Evolutionary conservation across 2,329 filamentous ascomycete genomes (phyloP).

Genomic region (Blastomyces percursus): DNA sequence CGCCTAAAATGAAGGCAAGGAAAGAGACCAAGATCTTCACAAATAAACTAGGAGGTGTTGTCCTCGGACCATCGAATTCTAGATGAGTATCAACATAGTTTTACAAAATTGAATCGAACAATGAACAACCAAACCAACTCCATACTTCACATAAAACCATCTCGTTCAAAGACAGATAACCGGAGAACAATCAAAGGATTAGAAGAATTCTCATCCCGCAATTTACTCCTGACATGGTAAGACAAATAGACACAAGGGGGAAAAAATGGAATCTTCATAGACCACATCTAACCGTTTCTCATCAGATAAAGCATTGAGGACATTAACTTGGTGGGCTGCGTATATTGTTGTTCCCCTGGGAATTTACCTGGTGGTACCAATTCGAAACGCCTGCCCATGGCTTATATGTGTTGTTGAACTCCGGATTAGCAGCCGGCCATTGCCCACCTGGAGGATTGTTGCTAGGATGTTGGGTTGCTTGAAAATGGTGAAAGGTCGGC

Average conservation of each 20-base stretch:
- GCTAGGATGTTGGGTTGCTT: not conserved
- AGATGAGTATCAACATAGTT: not conserved
- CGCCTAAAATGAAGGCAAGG: not conserved
- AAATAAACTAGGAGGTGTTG: not conserved
- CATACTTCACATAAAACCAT: not conserved
- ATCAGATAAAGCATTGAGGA: not conserved
- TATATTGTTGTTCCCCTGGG: not conserved
- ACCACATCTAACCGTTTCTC: not conserved
- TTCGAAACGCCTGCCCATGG: not conserved
- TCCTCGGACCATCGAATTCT: not conserved
- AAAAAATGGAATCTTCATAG: not conserved
- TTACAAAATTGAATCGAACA: not conserved
- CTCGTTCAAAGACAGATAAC: not conserved
- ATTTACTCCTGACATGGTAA: not conserved
- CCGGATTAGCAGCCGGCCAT: not conserved
- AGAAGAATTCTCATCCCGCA: not conserved
- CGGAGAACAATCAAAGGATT: not conserved
- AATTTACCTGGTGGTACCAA: conserved; percentile 2
- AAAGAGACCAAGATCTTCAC: not conserved
- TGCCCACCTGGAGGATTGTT: not conserved
- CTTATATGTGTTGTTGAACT: too few species aligned
- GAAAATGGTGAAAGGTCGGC: not conserved
- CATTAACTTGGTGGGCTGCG: not conserved
- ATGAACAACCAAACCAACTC: not conserved
- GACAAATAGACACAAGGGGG: not conserved